These are phyloP conservation scores for Plasmopara muralis DNA, from an alignment of 352 stramenopile genomes.

Conservation along the genomic window DNA sequence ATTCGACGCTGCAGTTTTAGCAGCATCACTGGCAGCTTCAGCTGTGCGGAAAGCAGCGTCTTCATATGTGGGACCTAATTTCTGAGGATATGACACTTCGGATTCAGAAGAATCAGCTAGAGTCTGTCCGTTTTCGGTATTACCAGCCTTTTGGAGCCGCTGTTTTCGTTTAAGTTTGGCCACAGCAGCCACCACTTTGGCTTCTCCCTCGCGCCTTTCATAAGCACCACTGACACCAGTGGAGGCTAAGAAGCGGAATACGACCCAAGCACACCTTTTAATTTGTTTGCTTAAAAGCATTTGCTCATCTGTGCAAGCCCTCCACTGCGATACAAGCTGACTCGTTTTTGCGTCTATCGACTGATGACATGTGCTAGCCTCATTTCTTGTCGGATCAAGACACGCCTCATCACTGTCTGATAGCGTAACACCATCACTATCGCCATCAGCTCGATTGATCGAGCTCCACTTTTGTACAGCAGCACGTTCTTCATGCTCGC, in stretches of 20 bases:
- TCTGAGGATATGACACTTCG: conserved; percentile 15
- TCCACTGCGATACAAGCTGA: conserved; percentile 35
- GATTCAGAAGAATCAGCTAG: conserved; percentile 1
- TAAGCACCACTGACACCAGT: conserved; percentile 63
- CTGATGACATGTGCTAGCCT: not conserved
- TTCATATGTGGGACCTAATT: conserved; percentile 43
- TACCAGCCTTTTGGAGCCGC: conserved; percentile 37
- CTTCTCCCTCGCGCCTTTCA: conserved; percentile 67
- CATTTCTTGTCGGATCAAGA: conserved; percentile 6
- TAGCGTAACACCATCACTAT: conserved; percentile 25
- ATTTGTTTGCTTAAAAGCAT: conserved; percentile 69
- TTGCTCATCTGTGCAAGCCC: conserved; percentile 54
- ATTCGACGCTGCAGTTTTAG: conserved; percentile 69
- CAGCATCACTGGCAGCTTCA: conserved; percentile 72
- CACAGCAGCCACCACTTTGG: conserved; percentile 47
- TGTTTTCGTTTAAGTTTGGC: conserved; percentile 74
- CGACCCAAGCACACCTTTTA: conserved; percentile 64
- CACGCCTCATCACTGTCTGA: conserved; percentile 24
- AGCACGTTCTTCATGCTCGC: conserved; percentile 34
- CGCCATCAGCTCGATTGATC: conserved; percentile 18
- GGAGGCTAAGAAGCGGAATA: conserved; percentile 74
- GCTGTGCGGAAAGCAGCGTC: conserved; percentile 44
- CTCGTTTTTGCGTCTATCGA: conserved; percentile 12
- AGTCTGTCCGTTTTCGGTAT: conserved; percentile 3
- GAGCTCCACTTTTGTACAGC: conserved; percentile 24